phyloP scores from a whole-genome alignment of 2,329 filamentous ascomycete genomes.

The Xylaria hypoxylon region DNA sequence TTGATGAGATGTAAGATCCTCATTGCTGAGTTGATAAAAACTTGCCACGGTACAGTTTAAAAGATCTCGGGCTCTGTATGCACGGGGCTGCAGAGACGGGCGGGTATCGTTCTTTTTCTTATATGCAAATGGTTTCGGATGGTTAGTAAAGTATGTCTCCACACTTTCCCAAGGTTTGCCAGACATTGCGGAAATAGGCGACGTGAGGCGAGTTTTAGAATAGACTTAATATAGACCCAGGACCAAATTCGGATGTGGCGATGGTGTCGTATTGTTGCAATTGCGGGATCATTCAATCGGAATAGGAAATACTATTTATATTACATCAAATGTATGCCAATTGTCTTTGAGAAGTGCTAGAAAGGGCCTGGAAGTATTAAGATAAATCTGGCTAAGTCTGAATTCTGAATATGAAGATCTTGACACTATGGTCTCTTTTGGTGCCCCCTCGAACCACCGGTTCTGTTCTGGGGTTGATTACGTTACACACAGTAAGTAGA shows the following conservation, averaged over 20 bases:
- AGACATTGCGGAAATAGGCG: neutral
- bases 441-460: neutral
- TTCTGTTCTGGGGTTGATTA: neutral
- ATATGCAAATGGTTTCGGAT: slow-evolving; percentile 14
- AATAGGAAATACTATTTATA: neutral
- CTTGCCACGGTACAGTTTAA: slow-evolving; percentile 31
- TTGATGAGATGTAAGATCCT: slow-evolving; percentile 15
- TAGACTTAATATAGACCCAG: neutral
- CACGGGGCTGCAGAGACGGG: slow-evolving; percentile 2
- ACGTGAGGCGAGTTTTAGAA: neutral
- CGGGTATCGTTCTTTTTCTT: neutral
- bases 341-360: neutral
- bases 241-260: neutral
- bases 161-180: no score
- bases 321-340: neutral
- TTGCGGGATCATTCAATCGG: neutral
- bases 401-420: neutral
- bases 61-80: slow-evolving; percentile 22
- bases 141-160: neutral
- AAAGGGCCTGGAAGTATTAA: neutral
- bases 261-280: neutral
- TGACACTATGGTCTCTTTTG: neutral
- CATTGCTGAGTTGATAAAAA: slow-evolving; percentile 14
- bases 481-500: neutral
- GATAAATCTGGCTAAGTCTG: neutral